These are phyloP conservation scores for Paraphaeosphaeria sporulosa DNA, from an alignment of 2,329 filamentous ascomycete genomes.

Conservation along the genomic window DNA sequence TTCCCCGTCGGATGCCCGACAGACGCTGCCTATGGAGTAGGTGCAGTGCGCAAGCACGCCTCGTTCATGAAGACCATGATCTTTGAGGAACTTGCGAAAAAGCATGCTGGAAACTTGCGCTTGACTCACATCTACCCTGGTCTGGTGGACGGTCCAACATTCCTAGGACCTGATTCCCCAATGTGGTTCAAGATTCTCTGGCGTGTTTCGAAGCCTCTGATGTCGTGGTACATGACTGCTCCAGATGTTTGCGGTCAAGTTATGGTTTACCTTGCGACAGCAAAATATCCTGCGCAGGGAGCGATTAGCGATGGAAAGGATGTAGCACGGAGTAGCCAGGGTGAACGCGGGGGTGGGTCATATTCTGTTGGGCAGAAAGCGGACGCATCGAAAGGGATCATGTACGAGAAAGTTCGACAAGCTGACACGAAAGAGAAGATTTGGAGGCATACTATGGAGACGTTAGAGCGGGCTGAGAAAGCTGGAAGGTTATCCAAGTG, in stretches of 20 bases:
- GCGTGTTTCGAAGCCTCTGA: slow-evolving; percentile 32
- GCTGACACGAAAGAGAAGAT: neutral
- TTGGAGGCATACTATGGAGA: neutral
- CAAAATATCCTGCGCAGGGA: slow-evolving; percentile 26
- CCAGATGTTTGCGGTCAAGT: slow-evolving; percentile 40
- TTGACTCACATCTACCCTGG: slow-evolving; percentile 45
- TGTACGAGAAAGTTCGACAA: slow-evolving; percentile 1
- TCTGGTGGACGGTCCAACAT: slow-evolving; percentile 41
- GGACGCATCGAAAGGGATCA: slow-evolving; percentile 1
- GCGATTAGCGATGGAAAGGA: neutral
- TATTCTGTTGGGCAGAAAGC: slow-evolving; percentile 4
- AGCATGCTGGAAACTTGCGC: slow-evolving; percentile 34
- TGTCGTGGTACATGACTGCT: slow-evolving; percentile 31
- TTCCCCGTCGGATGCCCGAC: slow-evolving; percentile 38
- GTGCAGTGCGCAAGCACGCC: slow-evolving; percentile 36
- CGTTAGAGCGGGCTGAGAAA: neutral
- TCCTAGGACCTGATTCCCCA: slow-evolving; percentile 33
- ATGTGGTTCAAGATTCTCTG: slow-evolving; percentile 41
- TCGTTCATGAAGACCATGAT: slow-evolving; percentile 44
- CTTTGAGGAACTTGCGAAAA: slow-evolving; percentile 38
- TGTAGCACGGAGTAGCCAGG: neutral
- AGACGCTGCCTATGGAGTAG: slow-evolving; percentile 33
- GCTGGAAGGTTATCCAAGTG: neutral
- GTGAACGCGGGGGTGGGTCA: neutral
- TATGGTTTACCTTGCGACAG: slow-evolving; percentile 33